Conservation (phyloP, 495 filamentous ascomycete genomes). For the Apiosordaria backusii region DNA sequence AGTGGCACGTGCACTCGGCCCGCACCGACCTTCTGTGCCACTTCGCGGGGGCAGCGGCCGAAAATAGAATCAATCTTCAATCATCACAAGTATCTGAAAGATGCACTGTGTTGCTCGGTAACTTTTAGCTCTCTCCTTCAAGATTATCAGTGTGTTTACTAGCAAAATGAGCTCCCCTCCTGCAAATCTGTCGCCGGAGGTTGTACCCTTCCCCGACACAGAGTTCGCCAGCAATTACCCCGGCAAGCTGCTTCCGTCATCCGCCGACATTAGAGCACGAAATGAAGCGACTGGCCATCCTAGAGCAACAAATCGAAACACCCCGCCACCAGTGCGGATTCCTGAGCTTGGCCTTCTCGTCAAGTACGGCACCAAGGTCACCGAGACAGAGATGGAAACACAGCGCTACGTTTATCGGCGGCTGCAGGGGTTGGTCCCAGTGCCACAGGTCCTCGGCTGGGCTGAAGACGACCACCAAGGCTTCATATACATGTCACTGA, state of each 20-base stretch:
- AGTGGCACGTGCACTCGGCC: too few species aligned
- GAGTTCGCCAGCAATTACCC: too few species aligned
- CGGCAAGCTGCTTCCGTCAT: not conserved
- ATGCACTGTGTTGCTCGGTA: too few species aligned
- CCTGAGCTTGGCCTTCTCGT: constrained; percentile 5
- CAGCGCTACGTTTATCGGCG: constrained; percentile 1
- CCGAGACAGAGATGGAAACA: not conserved
- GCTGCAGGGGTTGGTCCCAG: constrained; percentile 6
- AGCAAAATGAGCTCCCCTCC: too few species aligned
- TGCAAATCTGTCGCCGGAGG: too few species aligned
- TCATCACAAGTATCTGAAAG: too few species aligned
- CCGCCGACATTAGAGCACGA: not conserved
- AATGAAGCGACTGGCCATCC: constrained; percentile 1
- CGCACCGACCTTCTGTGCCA: too few species aligned
- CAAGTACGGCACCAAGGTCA: constrained; percentile 1
- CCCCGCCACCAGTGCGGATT: not conserved
- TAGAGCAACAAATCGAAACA: not conserved
- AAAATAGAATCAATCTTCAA: too few species aligned
- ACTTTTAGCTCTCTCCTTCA: too few species aligned
- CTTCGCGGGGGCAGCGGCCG: too few species aligned
- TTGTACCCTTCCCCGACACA: too few species aligned
- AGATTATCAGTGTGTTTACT: too few species aligned
- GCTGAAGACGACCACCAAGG: constrained; percentile 20
- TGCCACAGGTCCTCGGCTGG: constrained; percentile 10
- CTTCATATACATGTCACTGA: constrained; percentile 31